A percentile compares a stretch with the other conserved stretches of the same genome.
Conservation (phyloP, 2,329 filamentous ascomycete genomes). For the Aspergillus neoniger region DNA sequence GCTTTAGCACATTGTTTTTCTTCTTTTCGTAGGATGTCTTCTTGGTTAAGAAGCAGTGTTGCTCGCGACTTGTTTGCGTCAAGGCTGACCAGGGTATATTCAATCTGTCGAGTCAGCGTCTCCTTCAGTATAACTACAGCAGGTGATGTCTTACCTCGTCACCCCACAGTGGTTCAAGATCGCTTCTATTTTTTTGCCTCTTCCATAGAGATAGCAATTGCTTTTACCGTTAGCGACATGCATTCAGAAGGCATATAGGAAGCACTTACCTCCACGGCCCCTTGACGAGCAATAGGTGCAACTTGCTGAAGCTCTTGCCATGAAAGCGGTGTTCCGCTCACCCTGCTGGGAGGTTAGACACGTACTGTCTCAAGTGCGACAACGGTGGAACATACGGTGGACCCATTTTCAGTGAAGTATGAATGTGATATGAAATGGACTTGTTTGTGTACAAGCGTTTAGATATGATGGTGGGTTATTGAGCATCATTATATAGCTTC, state of each 20-base stretch:
- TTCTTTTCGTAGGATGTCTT: conserved; percentile 11
- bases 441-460: not conserved
- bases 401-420: not conserved
- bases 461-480: not conserved
- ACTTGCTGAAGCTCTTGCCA: conserved; percentile 3
- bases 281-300: conserved; percentile 3
- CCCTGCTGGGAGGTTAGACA: not conserved
- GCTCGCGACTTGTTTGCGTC: conserved; percentile 9
- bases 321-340: not conserved
- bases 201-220: conserved; percentile 17
- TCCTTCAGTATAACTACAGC: no score
- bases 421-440: not conserved
- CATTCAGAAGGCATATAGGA: not conserved
- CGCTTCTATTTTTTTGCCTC: conserved; percentile 6
- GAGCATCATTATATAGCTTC: not conserved
- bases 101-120: conserved; percentile 8
- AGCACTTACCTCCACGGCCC: conserved; percentile 2
- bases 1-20: not conserved
- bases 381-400: not conserved
- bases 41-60: conserved; percentile 15
- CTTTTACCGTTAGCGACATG: not conserved
- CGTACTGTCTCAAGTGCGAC: not conserved
- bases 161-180: conserved; percentile 13
- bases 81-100: conserved; percentile 14
- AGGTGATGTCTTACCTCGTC: conserved; percentile 12